phyloP scores from a whole-genome alignment of 371 early-diverging fungal species.

The Mortierella sp. region DNA sequence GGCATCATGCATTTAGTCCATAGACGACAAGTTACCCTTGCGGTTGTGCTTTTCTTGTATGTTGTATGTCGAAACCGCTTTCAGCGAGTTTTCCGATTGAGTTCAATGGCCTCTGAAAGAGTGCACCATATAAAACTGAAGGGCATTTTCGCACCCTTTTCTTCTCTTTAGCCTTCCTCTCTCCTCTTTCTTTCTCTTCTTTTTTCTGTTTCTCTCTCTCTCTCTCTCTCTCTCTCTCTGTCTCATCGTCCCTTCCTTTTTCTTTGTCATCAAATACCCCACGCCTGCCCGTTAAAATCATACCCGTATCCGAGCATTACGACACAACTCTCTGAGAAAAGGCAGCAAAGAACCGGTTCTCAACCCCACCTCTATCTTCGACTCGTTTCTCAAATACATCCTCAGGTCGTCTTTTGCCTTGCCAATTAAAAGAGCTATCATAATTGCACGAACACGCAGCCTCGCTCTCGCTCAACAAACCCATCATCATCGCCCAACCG shows the following conservation, averaged over 20 bases:
- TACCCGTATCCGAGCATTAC: conserved; percentile 2
- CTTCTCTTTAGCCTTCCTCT: not conserved
- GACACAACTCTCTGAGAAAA: not conserved
- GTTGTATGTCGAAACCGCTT: conserved; percentile 8
- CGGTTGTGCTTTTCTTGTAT: not conserved
- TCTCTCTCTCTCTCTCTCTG: not conserved
- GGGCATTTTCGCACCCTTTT: not conserved
- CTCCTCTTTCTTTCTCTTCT: not conserved
- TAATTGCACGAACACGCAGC: too few species aligned
- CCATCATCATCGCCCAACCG: not conserved
- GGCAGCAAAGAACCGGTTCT: not conserved
- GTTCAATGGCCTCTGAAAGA: not conserved
- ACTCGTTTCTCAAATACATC: not conserved
- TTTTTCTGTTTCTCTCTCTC: too few species aligned
- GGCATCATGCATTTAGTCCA: not conserved
- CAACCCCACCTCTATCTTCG: not conserved
- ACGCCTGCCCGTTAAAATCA: not conserved
- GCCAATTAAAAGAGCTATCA: too few species aligned
- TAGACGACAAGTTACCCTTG: not conserved
- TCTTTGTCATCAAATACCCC: not conserved
- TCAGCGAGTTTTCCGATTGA: not conserved
- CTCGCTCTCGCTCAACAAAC: too few species aligned
- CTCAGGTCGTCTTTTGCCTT: not conserved
- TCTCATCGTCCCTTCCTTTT: not conserved
- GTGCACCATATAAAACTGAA: not conserved